Conservation (phyloP, 2,329 filamentous ascomycete species). For the Colletotrichum camelliae region DNA sequence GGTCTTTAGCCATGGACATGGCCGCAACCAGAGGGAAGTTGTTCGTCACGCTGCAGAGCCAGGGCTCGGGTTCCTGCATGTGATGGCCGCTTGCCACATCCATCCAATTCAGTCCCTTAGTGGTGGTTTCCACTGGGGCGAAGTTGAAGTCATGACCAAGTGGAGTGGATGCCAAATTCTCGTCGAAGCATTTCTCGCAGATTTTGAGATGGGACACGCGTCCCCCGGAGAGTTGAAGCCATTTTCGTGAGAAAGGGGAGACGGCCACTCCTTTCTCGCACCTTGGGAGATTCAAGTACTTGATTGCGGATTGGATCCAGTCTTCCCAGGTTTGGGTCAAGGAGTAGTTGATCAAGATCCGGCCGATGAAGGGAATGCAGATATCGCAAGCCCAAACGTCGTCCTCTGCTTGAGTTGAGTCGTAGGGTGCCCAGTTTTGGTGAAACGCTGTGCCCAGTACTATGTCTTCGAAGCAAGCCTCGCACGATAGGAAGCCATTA, state of each 20-base stretch:
- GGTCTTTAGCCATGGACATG: conserved; percentile 28
- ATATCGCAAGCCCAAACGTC: conserved; percentile 39
- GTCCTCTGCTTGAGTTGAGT: conserved; percentile 24
- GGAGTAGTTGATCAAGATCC: conserved; percentile 18
- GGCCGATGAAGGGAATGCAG: conserved; percentile 28
- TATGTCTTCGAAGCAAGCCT: conserved; percentile 21
- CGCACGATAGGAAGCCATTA: conserved; percentile 14
- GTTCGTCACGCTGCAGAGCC: not conserved
- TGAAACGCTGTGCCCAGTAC: conserved; percentile 9
- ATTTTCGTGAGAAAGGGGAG: conserved; percentile 26
- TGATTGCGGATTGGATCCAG: conserved; percentile 28
- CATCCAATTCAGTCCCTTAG: not conserved
- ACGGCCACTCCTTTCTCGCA: conserved; percentile 32
- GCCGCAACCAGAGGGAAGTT: conserved; percentile 26
- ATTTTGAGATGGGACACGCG: conserved; percentile 29
- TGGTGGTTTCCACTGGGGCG: not conserved
- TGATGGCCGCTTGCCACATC: not conserved
- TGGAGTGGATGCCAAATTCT: conserved; percentile 33
- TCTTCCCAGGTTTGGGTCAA: conserved; percentile 30
- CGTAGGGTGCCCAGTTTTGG: conserved; percentile 3
- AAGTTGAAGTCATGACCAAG: conserved; percentile 30
- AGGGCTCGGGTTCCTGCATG: not conserved
- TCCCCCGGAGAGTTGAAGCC: conserved; percentile 28
- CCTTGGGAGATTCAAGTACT: conserved; percentile 27
- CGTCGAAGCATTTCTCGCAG: conserved; percentile 40